phyloP scores from a whole-genome alignment of 192 early-diverging fungal species.

The Coemansia sp. region DNA sequence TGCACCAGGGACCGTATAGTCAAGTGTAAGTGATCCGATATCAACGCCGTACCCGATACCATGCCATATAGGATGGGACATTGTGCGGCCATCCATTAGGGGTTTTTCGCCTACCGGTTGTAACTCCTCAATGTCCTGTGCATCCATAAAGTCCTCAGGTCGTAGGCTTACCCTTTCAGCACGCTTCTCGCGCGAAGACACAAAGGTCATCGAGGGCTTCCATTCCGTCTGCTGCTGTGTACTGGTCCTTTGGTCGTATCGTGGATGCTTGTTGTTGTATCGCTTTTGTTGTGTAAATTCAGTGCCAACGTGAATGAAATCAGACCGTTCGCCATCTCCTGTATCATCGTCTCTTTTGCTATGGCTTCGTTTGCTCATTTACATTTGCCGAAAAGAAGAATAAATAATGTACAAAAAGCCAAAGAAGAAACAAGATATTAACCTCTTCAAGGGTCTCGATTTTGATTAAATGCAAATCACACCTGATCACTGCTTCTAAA shows the following conservation, averaged over 20 bases:
- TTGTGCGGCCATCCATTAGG: too few relatives aligned
- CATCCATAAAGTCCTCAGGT: conserved; percentile 95
- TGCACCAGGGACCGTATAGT: not conserved
- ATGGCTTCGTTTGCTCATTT: conserved; percentile 11
- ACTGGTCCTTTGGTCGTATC: too few relatives aligned
- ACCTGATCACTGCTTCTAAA: too few relatives aligned
- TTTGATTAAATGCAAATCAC: too few relatives aligned
- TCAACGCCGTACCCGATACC: conserved; percentile 38
- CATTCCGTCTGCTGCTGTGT: conserved; percentile 91
- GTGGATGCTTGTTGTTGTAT: too few relatives aligned
- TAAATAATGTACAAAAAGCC: not conserved
- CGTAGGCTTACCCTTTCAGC: conserved; percentile 48
- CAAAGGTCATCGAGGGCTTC: conserved; percentile 61
- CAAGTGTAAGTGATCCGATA: not conserved
- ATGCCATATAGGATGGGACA: conserved; percentile 72
- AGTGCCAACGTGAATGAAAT: conserved; percentile 43
- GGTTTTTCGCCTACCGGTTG: too few relatives aligned
- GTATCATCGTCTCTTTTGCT: not conserved
- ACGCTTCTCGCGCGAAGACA: conserved; percentile 71
- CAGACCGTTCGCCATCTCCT: conserved; percentile 14
- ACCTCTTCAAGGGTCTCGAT: too few relatives aligned
- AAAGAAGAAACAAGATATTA: too few relatives aligned
- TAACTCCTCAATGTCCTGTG: conserved; percentile 90
- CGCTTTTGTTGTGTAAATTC: conserved; percentile 52
- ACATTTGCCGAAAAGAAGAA: not conserved